Evolutionary conservation across 2,329 filamentous ascomycete species (phyloP).

Genomic region (Ascochyta lentis): DNA sequence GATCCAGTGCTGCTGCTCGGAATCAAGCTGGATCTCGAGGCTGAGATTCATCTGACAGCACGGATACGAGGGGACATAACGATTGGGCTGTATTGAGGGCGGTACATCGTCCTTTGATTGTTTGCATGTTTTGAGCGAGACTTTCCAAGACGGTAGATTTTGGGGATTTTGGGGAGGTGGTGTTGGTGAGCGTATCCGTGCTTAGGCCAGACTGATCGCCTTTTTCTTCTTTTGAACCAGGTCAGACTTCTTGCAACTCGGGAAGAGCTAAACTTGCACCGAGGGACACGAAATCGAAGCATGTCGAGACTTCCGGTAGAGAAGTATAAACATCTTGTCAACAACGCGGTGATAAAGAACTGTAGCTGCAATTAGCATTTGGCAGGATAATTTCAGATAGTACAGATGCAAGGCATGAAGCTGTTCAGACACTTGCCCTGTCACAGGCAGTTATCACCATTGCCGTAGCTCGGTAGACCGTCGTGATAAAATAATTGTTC

Average conservation of each 20-base stretch:
- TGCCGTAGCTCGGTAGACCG: constrained; percentile 82
- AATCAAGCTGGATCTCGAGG: constrained; percentile 69
- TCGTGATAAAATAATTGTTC: constrained; percentile 69
- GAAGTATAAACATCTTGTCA: neutral
- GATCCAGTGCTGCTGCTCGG: constrained; percentile 65
- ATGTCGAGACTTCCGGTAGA: neutral
- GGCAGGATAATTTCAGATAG: neutral
- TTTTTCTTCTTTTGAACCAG: neutral
- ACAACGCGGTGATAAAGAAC: neutral
- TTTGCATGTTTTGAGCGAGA: neutral
- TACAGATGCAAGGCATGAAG: neutral
- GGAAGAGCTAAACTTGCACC: constrained; percentile 16
- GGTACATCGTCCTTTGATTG: neutral
- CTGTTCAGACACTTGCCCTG: constrained; percentile 62
- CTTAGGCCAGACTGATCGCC: too few species aligned
- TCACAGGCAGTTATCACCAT: constrained; percentile 84
- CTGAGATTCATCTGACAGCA: constrained; percentile 67
- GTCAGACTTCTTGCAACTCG: constrained; percentile 12
- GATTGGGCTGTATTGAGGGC: constrained; percentile 62
- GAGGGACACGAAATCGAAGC: constrained; percentile 2
- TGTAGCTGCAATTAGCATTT: constrained; percentile 17
- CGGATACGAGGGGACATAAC: constrained; percentile 67
- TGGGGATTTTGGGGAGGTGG: neutral
- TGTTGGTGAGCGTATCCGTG: neutral
- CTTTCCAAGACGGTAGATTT: neutral